phyloP scores from a whole-genome alignment of 1,284 basidiomycete species.

The Xanthoconium separans region DNA sequence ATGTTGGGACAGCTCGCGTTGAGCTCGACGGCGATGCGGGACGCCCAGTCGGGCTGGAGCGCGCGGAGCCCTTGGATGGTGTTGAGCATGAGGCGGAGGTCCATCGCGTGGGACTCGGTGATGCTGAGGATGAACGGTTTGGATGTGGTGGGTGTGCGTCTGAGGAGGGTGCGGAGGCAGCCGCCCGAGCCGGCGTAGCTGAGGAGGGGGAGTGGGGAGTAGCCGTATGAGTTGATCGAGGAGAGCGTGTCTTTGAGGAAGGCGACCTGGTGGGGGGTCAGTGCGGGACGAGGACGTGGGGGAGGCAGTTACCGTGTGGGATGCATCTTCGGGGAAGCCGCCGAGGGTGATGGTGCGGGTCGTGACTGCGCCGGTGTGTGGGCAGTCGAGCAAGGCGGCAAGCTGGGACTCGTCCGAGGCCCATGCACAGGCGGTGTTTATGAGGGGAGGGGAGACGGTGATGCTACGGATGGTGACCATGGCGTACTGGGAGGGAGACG shows the following conservation, averaged over 20 bases:
- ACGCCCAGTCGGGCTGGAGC: conserved; percentile 27
- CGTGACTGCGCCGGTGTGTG: conserved; percentile 71
- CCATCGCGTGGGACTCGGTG: conserved; percentile 53
- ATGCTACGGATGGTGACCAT: conserved; percentile 43
- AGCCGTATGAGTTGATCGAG: conserved; percentile 78
- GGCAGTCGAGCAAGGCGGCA: conserved; percentile 57
- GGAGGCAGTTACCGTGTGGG: conserved; percentile 50
- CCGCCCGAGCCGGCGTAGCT: conserved; percentile 47
- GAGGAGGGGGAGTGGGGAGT: conserved; percentile 69
- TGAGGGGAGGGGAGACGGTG: conserved; percentile 52
- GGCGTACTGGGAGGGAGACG: not conserved
- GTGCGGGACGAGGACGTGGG: not conserved
- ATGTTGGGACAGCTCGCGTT: conserved; percentile 85
- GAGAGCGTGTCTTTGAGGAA: conserved; percentile 50
- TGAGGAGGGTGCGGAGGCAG: conserved; percentile 59
- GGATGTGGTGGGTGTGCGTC: conserved; percentile 21
- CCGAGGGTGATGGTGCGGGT: conserved; percentile 69
- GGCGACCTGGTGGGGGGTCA: conserved; percentile 48
- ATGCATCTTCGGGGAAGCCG: conserved; percentile 63
- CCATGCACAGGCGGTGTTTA: conserved; percentile 80
- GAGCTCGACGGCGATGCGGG: conserved; percentile 65
- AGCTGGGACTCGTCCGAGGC: conserved; percentile 67
- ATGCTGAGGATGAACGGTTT: conserved; percentile 80
- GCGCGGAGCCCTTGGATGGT: conserved; percentile 57
- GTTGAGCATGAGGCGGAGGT: conserved; percentile 54